These are phyloP conservation scores for Allantophomopsis cytisporea DNA, from an alignment of 2,329 filamentous ascomycete species.

Conservation along the genomic window DNA sequence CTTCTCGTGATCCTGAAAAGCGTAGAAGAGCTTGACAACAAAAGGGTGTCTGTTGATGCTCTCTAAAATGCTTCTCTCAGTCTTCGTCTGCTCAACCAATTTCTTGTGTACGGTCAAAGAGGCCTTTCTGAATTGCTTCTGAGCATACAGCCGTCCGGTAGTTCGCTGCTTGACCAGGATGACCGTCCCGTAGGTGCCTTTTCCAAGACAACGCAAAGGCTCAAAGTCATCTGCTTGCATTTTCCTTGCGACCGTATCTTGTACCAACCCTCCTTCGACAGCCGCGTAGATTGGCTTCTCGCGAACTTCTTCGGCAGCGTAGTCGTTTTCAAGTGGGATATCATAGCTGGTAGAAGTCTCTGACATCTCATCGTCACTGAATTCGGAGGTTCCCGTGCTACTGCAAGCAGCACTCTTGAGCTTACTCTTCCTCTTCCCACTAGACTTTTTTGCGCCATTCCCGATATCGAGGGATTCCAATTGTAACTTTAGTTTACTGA, in stretches of 20 bases:
- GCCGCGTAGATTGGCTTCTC: conserved; percentile 22
- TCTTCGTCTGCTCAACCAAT: conserved; percentile 93
- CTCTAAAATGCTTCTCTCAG: conserved; percentile 87
- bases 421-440: conserved; percentile 41
- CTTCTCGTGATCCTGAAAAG: conserved; percentile 96
- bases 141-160: conserved; percentile 84
- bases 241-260: conserved; percentile 45
- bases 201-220: conserved; percentile 80
- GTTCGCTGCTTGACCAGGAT: conserved; percentile 79
- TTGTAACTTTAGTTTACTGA: conserved; percentile 70
- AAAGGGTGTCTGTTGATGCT: conserved; percentile 95
- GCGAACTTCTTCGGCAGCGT: conserved; percentile 53
- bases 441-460: conserved; percentile 28
- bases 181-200: conserved; percentile 92
- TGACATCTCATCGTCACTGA: conserved; percentile 40
- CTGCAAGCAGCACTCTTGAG: conserved; percentile 42
- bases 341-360: conserved; percentile 77
- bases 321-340: conserved; percentile 73
- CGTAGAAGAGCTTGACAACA: conserved; percentile 95
- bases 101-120: conserved; percentile 92
- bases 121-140: conserved; percentile 98
- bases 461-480: conserved; percentile 66
- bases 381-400: conserved; percentile 16
- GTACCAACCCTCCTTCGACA: conserved; percentile 37
- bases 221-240: conserved; percentile 90